phyloP scores from a whole-genome alignment of 345 rosid genomes.

The Adansonia digitata region DNA sequence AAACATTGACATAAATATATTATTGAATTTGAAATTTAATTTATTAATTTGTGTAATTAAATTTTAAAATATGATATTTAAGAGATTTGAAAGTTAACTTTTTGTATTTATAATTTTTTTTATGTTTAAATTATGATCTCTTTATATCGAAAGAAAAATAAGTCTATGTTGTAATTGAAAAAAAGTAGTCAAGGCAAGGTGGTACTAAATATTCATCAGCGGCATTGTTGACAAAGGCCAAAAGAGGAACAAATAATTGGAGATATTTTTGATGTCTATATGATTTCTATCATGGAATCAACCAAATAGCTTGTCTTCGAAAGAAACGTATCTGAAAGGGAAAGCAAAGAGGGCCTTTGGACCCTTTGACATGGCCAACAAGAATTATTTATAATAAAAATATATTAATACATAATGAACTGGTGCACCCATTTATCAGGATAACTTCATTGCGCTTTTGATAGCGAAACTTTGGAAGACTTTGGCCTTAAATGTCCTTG shows the following conservation, averaged over 20 bases:
- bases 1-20: not conserved
- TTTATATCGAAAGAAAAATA: too few relatives aligned
- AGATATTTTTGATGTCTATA: not conserved
- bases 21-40: too few relatives aligned
- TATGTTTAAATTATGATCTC: too few relatives aligned
- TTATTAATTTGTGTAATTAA: too few relatives aligned
- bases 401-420: not conserved
- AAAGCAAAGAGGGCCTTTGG: not conserved
- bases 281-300: not conserved
- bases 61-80: too few relatives aligned
- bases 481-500: not conserved
- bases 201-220: not conserved
- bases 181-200: too few relatives aligned
- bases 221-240: not conserved
- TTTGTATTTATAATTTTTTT: too few relatives aligned
- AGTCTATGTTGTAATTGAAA: too few relatives aligned
- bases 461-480: conserved; percentile 22
- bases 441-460: conserved; percentile 16
- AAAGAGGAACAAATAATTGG: not conserved
- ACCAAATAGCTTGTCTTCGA: not conserved
- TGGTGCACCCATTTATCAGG: conserved; percentile 8
- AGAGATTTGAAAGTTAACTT: too few relatives aligned
- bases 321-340: not conserved
- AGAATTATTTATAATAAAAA: too few relatives aligned
- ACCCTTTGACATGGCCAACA: not conserved